Evolutionary conservation across 805 yeast genomes (phyloP).

Genomic region (Hyphopichia homilentoma): DNA sequence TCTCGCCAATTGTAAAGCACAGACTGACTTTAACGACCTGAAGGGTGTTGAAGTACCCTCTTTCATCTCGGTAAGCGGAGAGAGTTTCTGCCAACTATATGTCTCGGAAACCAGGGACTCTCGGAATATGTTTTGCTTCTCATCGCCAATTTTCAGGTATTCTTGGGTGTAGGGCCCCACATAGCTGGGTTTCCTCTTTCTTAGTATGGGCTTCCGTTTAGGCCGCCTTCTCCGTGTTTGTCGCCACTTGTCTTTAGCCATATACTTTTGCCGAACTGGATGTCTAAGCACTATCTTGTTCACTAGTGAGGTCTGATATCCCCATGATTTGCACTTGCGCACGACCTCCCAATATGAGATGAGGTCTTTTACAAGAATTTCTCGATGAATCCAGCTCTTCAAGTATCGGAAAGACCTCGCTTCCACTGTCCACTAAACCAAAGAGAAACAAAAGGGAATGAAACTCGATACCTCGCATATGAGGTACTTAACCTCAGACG

Average conservation of each 20-base stretch:
- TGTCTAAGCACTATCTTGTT: not conserved
- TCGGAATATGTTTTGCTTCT: not conserved
- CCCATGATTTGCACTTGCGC: too few species aligned
- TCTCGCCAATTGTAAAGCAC: constrained; percentile 26
- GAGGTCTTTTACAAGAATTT: too few species aligned
- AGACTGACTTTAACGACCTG: constrained; percentile 15
- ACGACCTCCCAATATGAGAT: too few species aligned
- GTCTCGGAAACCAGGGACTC: not conserved
- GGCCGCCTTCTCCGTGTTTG: too few species aligned
- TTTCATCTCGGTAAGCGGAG: not conserved
- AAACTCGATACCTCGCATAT: constrained; percentile 89
- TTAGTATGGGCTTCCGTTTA: too few species aligned
- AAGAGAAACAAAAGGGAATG: constrained; percentile 41
- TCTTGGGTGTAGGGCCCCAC: too few species aligned
- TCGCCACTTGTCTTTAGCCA: too few species aligned
- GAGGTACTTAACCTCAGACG: constrained; percentile 89
- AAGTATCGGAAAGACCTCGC: too few species aligned
- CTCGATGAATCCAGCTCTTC: too few species aligned
- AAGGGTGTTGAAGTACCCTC: not conserved
- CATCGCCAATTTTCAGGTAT: not conserved
- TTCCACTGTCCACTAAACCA: not conserved
- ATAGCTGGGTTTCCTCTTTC: too few species aligned
- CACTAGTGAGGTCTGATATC: too few species aligned
- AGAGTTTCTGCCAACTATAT: constrained; percentile 1
- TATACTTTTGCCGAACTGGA: not conserved